Base-by-base conservation (phyloP, 148 eudicot species). In the Persicaria maculosa region DNA sequence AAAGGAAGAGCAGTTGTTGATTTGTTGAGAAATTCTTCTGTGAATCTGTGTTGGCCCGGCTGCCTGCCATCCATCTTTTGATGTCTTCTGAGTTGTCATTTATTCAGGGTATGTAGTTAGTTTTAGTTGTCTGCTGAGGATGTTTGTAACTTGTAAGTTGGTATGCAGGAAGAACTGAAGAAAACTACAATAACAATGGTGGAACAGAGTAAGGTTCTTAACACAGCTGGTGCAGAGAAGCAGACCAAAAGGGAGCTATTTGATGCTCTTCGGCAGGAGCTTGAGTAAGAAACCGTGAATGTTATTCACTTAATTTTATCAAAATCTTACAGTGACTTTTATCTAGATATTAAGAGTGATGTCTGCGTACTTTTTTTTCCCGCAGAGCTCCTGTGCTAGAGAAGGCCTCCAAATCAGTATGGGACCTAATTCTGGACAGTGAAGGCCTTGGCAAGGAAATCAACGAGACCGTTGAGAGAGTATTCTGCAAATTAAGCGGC, bases 231-330 rank as follows among this genome's bases (percentile, higher is more conserved):
- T 57, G 97, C 97, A 68, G 98, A 95, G 78, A 95, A 95, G 77
- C 98, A 95, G 84, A 91, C 98, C 15, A 95, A 95, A 85, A 84
- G 98, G 64, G 98, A 95, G 83, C 90, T 95, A 50, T 95, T 95
- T 80, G 97, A 95, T 85, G 91, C 98, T 62, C 92, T 95, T 70
- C 87, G 98, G 47, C 97, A 92, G 77, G 98, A 92, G 77, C 97
- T 95, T 68, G 98, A 95, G 98, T 95, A 86, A 84, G 97, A 36
- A 36, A 65, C 70, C 12, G 15, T 65, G 19, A 1, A 40, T 65
- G 2, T 48, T 48, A 15, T 12, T 48, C 8, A 48, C 7, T n/a
- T 17, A 55, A 55, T 17, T 55, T 55, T 1, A n/a, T 20, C n/a
- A n/a, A 57, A 9, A 17, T 57, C 9, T 20, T 57, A 22, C 5